phyloP scores from a whole-genome alignment of 345 rosid genomes.

The Eutrema japonicum region DNA sequence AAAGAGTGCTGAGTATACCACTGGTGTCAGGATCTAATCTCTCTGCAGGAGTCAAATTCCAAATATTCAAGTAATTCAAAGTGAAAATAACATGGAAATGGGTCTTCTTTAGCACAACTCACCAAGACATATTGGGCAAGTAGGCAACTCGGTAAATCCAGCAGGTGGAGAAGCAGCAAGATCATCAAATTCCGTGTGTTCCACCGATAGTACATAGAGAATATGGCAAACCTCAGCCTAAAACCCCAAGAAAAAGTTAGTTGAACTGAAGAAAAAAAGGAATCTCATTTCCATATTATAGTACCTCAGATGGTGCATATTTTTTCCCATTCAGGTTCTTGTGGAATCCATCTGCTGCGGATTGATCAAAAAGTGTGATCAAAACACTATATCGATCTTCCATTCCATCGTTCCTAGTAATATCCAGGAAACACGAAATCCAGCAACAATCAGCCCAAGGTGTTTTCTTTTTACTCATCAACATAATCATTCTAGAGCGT shows the following conservation, averaged over 20 bases:
- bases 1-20: slow-evolving; percentile 77
- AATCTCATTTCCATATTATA: not conserved
- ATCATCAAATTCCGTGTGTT: slow-evolving; percentile 65
- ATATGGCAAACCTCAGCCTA: slow-evolving; percentile 94
- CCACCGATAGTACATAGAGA: slow-evolving; percentile 64
- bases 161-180: slow-evolving; percentile 65
- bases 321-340: slow-evolving; percentile 62
- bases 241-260: slow-evolving; percentile 13
- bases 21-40: slow-evolving; percentile 93
- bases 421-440: not conserved
- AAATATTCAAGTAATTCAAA: not conserved
- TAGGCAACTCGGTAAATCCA: slow-evolving; percentile 81
- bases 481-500: slow-evolving; percentile 14
- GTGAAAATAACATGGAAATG: not conserved
- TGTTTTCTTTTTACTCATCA: not conserved
- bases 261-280: not conserved
- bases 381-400: slow-evolving; percentile 89
- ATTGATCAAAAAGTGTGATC: slow-evolving; percentile 63
- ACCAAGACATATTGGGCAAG: slow-evolving; percentile 95
- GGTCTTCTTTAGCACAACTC: slow-evolving; percentile 27
- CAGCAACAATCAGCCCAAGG: not conserved
- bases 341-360: slow-evolving; percentile 64
- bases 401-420: slow-evolving; percentile 78
- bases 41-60: slow-evolving; percentile 50
- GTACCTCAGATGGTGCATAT: slow-evolving; percentile 84